Evolutionary conservation across 768 basidiomycete genomes (phyloP).

Genomic region (Hygrocybe punicea): DNA sequence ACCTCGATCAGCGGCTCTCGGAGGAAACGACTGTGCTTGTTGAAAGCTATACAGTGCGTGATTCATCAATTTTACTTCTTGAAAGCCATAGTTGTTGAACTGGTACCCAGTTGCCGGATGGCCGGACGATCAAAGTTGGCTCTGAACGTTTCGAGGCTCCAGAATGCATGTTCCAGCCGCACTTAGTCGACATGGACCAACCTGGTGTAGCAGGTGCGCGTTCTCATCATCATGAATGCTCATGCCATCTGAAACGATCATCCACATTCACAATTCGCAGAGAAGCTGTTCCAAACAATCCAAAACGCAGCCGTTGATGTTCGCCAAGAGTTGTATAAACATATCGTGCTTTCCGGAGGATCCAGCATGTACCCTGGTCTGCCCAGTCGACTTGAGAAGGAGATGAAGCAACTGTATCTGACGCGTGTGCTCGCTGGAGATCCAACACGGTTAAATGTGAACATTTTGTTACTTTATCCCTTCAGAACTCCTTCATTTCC

Average conservation of each 20-base stretch:
- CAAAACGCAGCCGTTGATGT: constrained; percentile 87
- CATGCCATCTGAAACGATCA: neutral
- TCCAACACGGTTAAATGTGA: constrained; percentile 81
- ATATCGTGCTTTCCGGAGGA: constrained; percentile 95
- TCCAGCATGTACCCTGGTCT: constrained; percentile 99
- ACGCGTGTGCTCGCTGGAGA: constrained; percentile 84
- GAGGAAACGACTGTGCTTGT: constrained; percentile 97
- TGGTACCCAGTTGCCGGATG: constrained; percentile 76
- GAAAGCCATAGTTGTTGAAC: constrained; percentile 8
- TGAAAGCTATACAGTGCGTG: constrained; percentile 86
- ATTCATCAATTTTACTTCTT: neutral
- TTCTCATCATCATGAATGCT: neutral
- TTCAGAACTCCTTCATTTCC: neutral
- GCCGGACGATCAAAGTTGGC: constrained; percentile 94
- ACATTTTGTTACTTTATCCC: constrained; percentile 31
- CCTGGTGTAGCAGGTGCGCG: constrained; percentile 86
- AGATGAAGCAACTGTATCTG: constrained; percentile 99
- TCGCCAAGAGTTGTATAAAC: constrained; percentile 91
- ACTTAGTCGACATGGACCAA: constrained; percentile 94
- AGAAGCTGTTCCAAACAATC: constrained; percentile 96
- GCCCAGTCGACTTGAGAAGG: constrained; percentile 94
- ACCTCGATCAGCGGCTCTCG: constrained; percentile 84
- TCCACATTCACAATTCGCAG: constrained; percentile 62
- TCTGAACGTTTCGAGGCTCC: constrained; percentile 98
- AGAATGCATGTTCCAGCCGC: constrained; percentile 99